Base-by-base conservation (phyloP, 2,329 filamentous ascomycete species). In the Trichoderma sp. region DNA sequence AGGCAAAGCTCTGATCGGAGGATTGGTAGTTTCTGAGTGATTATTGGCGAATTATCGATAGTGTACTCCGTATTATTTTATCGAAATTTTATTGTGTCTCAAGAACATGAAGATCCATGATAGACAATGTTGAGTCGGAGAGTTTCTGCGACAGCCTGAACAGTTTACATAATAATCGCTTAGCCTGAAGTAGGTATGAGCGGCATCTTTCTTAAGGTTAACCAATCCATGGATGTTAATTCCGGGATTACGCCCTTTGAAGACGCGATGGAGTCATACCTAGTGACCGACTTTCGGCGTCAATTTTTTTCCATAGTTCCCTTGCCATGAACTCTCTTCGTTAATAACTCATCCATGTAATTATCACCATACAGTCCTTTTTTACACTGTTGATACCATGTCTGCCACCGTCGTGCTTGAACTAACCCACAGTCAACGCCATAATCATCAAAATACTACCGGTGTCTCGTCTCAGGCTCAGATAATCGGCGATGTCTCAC, bases 91-190 rank as follows among this genome's bases (percentile, higher is more conserved):
- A 43, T 17, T 6, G 15, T 4, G 17, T 43, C 7, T 43, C 1
- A 17, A 17, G 1, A 9, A 2, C 1, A n/a, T 4, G 1, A n/a
- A 4, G 0, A 4, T 43, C 39, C 3, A n/a, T 9, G 39, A 43
- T n/a, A 4, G 39, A 43, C 7, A n/a, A 9, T 43, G 15, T 43
- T 9, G 2, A 43, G 1, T 1, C 0, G 15, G 39, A n/a, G 15
- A n/a, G 39, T n/a, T 43, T 4, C 3, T 43, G 17, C 15, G 39
- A n/a, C 15, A 43, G 39, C 0, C n/a, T 1, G 15, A 43, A 1
- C 7, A 43, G 39, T 43, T 43, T 43, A 43, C 39, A 43, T n/a
- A n/a, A n/a, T 43, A 3, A 1, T 43, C 17, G 15, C 1, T 43
- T n/a, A 43, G 39, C 39, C 39, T 43, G 1, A 43, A 43, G 1